These are phyloP conservation scores for Aspergillus novofumigatus DNA, from an alignment of 2,329 filamentous ascomycete species.

Conservation along the genomic window DNA sequence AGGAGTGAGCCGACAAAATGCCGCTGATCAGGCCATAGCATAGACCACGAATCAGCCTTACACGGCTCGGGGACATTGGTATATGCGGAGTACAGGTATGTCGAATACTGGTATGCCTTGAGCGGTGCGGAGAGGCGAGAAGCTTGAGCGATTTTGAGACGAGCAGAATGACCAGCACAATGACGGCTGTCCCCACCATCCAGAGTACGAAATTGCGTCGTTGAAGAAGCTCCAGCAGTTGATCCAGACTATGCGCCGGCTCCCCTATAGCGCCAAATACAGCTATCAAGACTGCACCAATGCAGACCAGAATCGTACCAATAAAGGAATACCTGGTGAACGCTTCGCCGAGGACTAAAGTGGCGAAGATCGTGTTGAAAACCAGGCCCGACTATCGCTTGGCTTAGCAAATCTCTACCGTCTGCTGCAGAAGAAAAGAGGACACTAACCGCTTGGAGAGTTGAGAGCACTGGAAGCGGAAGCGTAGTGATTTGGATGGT, in stretches of 20 bases:
- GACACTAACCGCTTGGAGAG: conserved; percentile 68
- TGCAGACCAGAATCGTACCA: conserved; percentile 82
- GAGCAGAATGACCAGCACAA: conserved; percentile 66
- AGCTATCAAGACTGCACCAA: conserved; percentile 85
- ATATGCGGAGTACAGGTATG: conserved; percentile 38
- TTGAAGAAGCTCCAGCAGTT: conserved; percentile 72
- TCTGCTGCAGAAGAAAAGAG: background rate
- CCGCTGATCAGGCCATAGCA: conserved; percentile 87
- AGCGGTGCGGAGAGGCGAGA: conserved; percentile 30
- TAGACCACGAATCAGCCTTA: conserved; percentile 75
- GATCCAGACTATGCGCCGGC: conserved; percentile 79
- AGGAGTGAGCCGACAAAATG: conserved; percentile 86
- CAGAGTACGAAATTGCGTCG: conserved; percentile 76
- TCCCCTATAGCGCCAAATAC: conserved; percentile 92
- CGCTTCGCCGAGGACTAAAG: conserved; percentile 83
- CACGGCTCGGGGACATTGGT: conserved; percentile 51
- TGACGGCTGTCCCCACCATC: conserved; percentile 75
- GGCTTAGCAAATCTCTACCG: conserved; percentile 8
- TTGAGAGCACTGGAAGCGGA: conserved; percentile 88
- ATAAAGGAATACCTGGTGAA: conserved; percentile 92
- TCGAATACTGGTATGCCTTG: conserved; percentile 39
- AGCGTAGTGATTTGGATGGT: conserved; percentile 97
- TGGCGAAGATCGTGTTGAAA: conserved; percentile 98
- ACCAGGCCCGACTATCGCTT: conserved; percentile 72
- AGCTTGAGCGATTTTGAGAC: conserved; percentile 47